Conservation (phyloP, 2,329 filamentous ascomycete species). For the Leptographium galeiforme region DNA sequence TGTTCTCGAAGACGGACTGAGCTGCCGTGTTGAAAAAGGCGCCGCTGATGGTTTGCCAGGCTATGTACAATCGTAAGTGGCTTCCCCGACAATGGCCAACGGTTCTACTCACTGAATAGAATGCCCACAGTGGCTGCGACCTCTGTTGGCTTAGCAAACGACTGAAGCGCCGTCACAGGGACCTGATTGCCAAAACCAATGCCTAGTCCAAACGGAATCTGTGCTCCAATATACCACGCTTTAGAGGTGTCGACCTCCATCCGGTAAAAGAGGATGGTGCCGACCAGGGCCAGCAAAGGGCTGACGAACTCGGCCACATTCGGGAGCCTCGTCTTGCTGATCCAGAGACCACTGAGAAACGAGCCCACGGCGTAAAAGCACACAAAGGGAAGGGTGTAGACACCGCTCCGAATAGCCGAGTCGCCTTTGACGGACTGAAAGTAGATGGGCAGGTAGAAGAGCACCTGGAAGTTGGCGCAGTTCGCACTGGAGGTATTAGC, state of each 20-base stretch:
- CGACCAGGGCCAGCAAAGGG: not conserved
- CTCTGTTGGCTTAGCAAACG: not conserved
- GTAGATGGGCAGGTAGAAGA: not conserved
- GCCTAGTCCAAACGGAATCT: not conserved
- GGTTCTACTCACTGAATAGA: not conserved
- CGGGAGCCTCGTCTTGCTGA: not conserved
- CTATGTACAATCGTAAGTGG: not conserved
- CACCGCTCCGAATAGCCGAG: not conserved
- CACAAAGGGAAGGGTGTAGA: not conserved
- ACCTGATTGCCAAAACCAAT: constrained; percentile 1
- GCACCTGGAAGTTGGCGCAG: not conserved
- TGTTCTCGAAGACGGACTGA: not conserved
- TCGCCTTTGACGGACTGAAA: not conserved
- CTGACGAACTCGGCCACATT: not conserved
- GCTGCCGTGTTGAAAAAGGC: constrained; percentile 1
- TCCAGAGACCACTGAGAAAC: not conserved
- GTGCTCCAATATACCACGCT: not conserved
- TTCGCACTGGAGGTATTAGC: not conserved
- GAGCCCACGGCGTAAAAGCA: not conserved
- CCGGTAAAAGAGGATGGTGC: not conserved
- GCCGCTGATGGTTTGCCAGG: not conserved
- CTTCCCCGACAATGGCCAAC: not conserved
- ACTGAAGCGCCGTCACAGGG: not conserved
- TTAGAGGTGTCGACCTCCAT: not conserved
- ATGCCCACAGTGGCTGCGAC: not conserved